phyloP scores from a whole-genome alignment of 1,284 basidiomycete species.

The Neotropicomus parvogracilis region DNA sequence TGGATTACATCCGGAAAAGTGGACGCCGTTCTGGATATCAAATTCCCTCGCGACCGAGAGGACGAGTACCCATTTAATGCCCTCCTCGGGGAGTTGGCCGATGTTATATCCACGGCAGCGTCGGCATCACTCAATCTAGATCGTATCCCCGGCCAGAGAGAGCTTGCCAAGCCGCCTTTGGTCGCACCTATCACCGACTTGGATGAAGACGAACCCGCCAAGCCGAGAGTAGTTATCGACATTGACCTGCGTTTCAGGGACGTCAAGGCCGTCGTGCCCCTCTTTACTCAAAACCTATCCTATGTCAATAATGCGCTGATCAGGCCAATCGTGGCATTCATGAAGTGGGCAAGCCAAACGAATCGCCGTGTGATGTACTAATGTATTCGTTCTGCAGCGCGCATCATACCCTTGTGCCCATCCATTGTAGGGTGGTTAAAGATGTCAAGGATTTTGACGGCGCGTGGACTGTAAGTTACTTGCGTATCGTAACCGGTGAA shows the following conservation, averaged over 20 bases:
- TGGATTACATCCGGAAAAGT: slow-evolving; percentile 98
- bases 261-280: slow-evolving; percentile 91
- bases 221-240: slow-evolving; percentile 73
- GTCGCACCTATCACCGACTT: slow-evolving; percentile 58
- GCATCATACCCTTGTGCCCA: slow-evolving; percentile 88
- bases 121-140: slow-evolving; percentile 53
- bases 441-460: slow-evolving; percentile 82
- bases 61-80: slow-evolving; percentile 79
- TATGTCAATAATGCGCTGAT: slow-evolving; percentile 95
- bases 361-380: slow-evolving; percentile 10
- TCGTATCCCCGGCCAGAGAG: slow-evolving; percentile 85
- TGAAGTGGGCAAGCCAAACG: slow-evolving; percentile 68
- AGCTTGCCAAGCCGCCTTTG: slow-evolving; percentile 83
- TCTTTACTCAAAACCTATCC: slow-evolving; percentile 83
- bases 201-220: slow-evolving; percentile 38
- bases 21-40: slow-evolving; percentile 96
- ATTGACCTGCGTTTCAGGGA: slow-evolving; percentile 96
- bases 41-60: slow-evolving; percentile 83
- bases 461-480: slow-evolving; percentile 74
- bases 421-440: slow-evolving; percentile 82
- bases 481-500: background rate
- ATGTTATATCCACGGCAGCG: slow-evolving; percentile 62
- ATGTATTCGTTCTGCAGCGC: slow-evolving; percentile 48
- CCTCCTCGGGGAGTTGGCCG: slow-evolving; percentile 88
- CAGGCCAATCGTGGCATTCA: slow-evolving; percentile 96